Evolutionary conservation across 768 basidiomycete genomes (phyloP).

Genomic region (Filobasidium wieringae): DNA sequence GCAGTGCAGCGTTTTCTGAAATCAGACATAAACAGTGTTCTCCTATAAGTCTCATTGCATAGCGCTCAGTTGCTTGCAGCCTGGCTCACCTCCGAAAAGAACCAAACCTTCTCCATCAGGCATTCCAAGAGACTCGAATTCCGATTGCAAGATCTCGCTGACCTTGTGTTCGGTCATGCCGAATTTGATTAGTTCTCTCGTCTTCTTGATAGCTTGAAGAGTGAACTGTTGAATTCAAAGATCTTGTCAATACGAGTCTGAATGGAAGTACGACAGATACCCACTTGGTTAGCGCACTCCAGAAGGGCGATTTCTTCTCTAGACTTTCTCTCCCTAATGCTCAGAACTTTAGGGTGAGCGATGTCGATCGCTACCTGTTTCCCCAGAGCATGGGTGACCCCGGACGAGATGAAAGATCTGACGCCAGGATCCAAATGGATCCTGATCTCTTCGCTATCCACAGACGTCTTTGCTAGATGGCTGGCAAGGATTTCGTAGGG

Average conservation of each 20-base stretch:
- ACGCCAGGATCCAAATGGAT: slow-evolving; percentile 22
- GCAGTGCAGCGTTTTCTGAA: slow-evolving; percentile 71
- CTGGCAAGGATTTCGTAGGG: slow-evolving; percentile 51
- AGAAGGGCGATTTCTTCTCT: slow-evolving; percentile 57
- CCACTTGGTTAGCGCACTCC: slow-evolving; percentile 67
- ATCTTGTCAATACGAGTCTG: background rate
- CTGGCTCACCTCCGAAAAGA: slow-evolving; percentile 60
- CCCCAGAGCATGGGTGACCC: slow-evolving; percentile 37
- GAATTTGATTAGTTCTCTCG: slow-evolving; percentile 51
- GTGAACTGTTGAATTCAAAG: slow-evolving; percentile 51
- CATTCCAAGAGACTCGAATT: slow-evolving; percentile 53
- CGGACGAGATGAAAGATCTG: slow-evolving; percentile 19
- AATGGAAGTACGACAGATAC: slow-evolving; percentile 11
- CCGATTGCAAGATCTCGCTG: slow-evolving; percentile 47
- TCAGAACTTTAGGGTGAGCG: slow-evolving; percentile 49
- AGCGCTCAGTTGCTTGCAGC: background rate
- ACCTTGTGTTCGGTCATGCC: slow-evolving; percentile 70
- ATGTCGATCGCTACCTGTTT: slow-evolving; percentile 41
- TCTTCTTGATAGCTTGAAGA: slow-evolving; percentile 57
- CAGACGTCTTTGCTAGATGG: slow-evolving; percentile 19
- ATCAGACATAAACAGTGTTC: background rate
- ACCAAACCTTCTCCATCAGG: slow-evolving; percentile 52
- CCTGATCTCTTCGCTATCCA: background rate
- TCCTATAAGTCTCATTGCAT: background rate
- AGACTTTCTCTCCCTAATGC: slow-evolving; percentile 64